Percentiles rank a stretch among this genome's conserved stretches.
Evolutionary conservation across 441 rosid genomes (phyloP).

Genomic region (Pelargonium cotyledonis): DNA sequence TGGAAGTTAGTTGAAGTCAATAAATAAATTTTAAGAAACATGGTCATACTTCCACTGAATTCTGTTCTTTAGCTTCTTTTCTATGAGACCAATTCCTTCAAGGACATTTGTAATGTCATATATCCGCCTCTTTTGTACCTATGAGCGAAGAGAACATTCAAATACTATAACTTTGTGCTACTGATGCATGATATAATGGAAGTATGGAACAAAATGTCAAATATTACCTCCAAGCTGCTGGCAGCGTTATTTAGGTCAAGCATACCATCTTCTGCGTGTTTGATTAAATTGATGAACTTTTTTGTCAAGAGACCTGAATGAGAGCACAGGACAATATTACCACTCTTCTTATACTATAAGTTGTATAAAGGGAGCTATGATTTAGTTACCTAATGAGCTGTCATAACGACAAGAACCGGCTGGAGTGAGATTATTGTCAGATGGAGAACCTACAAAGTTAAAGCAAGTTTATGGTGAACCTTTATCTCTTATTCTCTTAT

Average conservation of each 20-base stretch:
- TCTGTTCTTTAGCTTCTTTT: slow-evolving; percentile 93
- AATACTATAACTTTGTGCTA: slow-evolving; percentile 16
- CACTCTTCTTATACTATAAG: slow-evolving; percentile 4
- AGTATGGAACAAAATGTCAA: slow-evolving; percentile 10
- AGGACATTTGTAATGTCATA: slow-evolving; percentile 97
- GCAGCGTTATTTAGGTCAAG: slow-evolving; percentile 96
- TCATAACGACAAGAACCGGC: slow-evolving; percentile 95
- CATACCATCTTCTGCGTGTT: slow-evolving; percentile 91
- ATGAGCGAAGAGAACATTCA: slow-evolving; percentile 23
- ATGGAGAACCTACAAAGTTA: slow-evolving; percentile 75
- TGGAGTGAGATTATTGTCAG: slow-evolving; percentile 64
- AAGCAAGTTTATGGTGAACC: slow-evolving; percentile 21
- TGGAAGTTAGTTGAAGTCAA: too few relatives aligned
- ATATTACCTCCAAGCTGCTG: slow-evolving; percentile 72
- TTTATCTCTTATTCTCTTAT: slow-evolving; percentile 14
- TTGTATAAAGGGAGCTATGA: not conserved
- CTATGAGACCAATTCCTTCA: slow-evolving; percentile 95
- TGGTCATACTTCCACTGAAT: slow-evolving; percentile 89
- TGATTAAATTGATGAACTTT: slow-evolving; percentile 88
- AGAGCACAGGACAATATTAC: slow-evolving; percentile 20
- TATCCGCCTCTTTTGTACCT: slow-evolving; percentile 98
- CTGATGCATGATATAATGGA: slow-evolving; percentile 1
- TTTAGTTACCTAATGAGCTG: slow-evolving; percentile 77
- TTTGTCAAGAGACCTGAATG: slow-evolving; percentile 85
- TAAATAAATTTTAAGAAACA: slow-evolving; percentile 9